Conservation (phyloP, 768 basidiomycete genomes). For the Paxillus ammoniavirescens region DNA sequence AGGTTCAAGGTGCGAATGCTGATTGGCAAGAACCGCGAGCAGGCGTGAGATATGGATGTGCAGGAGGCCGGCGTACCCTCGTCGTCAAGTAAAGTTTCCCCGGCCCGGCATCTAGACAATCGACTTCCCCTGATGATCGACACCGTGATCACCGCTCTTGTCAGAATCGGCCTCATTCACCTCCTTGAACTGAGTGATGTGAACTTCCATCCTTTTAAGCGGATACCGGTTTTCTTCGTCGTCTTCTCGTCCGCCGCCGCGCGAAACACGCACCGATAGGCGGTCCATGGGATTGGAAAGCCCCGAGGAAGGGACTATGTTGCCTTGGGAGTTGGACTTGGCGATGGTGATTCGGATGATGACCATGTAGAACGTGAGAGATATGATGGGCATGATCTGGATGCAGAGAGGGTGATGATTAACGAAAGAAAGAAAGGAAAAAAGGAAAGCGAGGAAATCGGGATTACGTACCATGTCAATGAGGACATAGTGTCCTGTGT, state of each 20-base stretch:
- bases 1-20: conserved; percentile 24
- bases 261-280: not conserved
- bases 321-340: not conserved
- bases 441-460: not conserved
- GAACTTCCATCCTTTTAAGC: conserved; percentile 10
- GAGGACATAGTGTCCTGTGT: conserved; percentile 18
- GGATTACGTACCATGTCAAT: conserved; percentile 20
- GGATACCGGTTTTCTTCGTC: not conserved
- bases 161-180: not conserved
- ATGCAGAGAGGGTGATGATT: not conserved
- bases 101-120: conserved; percentile 66
- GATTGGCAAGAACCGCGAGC: conserved; percentile 2
- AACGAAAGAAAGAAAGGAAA: not conserved
- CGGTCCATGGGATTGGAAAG: not conserved
- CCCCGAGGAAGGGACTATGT: not conserved
- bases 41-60: not conserved
- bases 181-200: conserved; percentile 11
- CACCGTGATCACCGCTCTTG: not conserved
- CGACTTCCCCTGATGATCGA: not conserved
- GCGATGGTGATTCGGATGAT: conserved; percentile 20
- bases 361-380: conserved; percentile 26
- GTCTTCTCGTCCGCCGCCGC: not conserved
- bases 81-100: conserved; percentile 80
- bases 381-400: conserved; percentile 24
- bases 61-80: conserved; percentile 47